Percentiles rank a stretch among this genome's conserved stretches.
Evolutionary conservation across 2,329 filamentous ascomycete genomes (phyloP).

Genomic region (Sporothrix humicola): DNA sequence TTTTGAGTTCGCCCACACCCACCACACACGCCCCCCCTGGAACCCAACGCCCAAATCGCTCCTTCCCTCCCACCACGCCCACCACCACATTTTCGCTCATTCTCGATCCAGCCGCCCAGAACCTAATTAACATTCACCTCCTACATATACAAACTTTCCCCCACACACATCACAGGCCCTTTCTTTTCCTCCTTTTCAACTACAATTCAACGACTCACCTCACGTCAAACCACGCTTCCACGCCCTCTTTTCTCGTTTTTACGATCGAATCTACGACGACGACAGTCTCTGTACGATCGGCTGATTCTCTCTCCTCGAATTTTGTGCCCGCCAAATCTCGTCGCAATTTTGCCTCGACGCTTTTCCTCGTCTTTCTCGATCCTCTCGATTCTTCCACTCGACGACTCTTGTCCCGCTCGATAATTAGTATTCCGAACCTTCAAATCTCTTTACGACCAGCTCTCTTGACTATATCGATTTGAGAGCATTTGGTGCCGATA

Average conservation of each 20-base stretch:
- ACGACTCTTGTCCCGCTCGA: slow-evolving; percentile 5
- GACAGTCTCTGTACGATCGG: not conserved
- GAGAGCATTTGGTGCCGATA: slow-evolving; percentile 25
- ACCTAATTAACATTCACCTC: slow-evolving; percentile 36
- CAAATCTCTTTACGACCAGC: not conserved
- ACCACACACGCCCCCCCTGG: slow-evolving; percentile 27
- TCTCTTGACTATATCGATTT: not conserved
- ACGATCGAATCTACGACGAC: slow-evolving; percentile 13
- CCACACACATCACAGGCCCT: slow-evolving; percentile 36
- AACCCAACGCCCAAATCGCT: slow-evolving; percentile 31
- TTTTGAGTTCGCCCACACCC: slow-evolving; percentile 31
- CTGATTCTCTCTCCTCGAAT: not conserved
- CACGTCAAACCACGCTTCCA: not conserved
- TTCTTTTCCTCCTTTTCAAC: slow-evolving; percentile 25
- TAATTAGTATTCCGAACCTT: not conserved
- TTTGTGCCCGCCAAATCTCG: not conserved
- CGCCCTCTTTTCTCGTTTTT: not conserved
- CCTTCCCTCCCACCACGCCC: slow-evolving; percentile 35
- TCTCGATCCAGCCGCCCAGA: slow-evolving; percentile 36
- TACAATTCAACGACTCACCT: slow-evolving; percentile 14
- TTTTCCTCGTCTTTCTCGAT: slow-evolving; percentile 3
- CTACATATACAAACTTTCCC: slow-evolving; percentile 40
- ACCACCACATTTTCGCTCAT: slow-evolving; percentile 36
- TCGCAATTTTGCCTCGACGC: not conserved
- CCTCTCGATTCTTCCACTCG: not conserved